phyloP scores from a whole-genome alignment of 768 basidiomycete genomes.

The Podaxis sp. region DNA sequence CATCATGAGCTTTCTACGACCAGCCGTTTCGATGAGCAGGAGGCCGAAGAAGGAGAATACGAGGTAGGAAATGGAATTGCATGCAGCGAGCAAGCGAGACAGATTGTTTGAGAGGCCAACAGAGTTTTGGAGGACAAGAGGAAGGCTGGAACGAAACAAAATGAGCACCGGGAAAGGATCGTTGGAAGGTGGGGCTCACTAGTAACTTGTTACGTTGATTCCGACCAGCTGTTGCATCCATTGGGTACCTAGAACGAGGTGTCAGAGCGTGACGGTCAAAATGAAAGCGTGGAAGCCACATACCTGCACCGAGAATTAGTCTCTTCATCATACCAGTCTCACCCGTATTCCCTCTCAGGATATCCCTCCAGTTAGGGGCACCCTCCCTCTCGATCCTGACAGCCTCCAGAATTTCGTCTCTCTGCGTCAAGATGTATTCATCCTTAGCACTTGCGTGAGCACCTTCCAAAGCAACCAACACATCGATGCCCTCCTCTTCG shows the following conservation, averaged over 20 bases:
- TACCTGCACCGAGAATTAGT: constrained; percentile 43
- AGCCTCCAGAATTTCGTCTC: constrained; percentile 43
- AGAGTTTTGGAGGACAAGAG: constrained; percentile 49
- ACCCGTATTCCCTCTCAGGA: constrained; percentile 40
- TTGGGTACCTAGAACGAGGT: constrained; percentile 37
- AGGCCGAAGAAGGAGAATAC: constrained; percentile 47
- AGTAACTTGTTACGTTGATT: constrained; percentile 54
- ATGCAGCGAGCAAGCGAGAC: constrained; percentile 47
- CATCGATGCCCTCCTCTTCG: constrained; percentile 39
- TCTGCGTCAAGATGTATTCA: constrained; percentile 36
- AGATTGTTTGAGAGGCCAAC: constrained; percentile 51
- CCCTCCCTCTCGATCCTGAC: constrained; percentile 42
- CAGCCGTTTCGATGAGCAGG: constrained; percentile 46
- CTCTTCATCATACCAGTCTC: constrained; percentile 47
- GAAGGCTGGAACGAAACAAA: constrained; percentile 30
- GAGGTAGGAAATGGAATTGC: constrained; percentile 53
- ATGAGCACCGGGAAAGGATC: neutral
- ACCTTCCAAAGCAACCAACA: constrained; percentile 45
- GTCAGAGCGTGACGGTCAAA: neutral
- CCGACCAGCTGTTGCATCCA: constrained; percentile 55
- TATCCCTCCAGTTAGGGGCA: constrained; percentile 41
- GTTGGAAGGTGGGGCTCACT: constrained; percentile 29
- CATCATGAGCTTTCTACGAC: constrained; percentile 52
- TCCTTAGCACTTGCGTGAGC: constrained; percentile 33
- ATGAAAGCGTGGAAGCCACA: constrained; percentile 3